Conservation (phyloP, 345 rosid genomes). For the Physaria fendleri region DNA sequence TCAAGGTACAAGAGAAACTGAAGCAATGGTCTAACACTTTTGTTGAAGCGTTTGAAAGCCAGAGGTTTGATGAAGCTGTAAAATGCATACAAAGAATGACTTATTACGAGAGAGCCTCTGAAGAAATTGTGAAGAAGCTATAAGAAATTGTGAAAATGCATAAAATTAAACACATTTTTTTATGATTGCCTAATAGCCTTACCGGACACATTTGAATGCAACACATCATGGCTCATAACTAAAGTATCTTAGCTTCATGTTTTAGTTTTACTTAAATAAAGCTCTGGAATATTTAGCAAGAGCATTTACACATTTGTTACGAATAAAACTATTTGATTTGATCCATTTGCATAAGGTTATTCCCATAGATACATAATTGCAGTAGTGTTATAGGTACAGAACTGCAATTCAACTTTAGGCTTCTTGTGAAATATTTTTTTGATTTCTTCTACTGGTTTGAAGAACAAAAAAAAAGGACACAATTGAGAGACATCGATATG, state of each 20-base stretch:
- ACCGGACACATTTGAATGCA: neutral
- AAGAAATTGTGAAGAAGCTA: constrained; percentile 77
- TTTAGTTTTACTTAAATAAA: constrained; percentile 4
- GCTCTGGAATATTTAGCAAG: neutral
- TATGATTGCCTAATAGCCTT: neutral
- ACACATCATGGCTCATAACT: constrained; percentile 4
- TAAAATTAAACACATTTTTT: constrained; percentile 30
- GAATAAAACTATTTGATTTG: too few relatives aligned
- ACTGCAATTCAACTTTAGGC: too few relatives aligned
- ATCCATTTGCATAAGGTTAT: too few relatives aligned
- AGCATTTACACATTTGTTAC: too few relatives aligned
- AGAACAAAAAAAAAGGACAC: too few relatives aligned
- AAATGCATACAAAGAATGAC: constrained; percentile 76
- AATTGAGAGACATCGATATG: too few relatives aligned
- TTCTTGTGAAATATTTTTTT: too few relatives aligned
- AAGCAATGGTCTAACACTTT: constrained; percentile 57
- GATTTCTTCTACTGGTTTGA: too few relatives aligned
- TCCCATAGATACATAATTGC: too few relatives aligned
- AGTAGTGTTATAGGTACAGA: too few relatives aligned
- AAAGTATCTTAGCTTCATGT: neutral
- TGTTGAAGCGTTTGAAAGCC: constrained; percentile 43
- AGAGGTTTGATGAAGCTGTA: constrained; percentile 59
- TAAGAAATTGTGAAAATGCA: constrained; percentile 77
- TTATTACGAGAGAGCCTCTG: constrained; percentile 67
- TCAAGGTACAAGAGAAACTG: constrained; percentile 63